phyloP scores from a whole-genome alignment of 768 basidiomycete species.

The Gymnopilus junonius region DNA sequence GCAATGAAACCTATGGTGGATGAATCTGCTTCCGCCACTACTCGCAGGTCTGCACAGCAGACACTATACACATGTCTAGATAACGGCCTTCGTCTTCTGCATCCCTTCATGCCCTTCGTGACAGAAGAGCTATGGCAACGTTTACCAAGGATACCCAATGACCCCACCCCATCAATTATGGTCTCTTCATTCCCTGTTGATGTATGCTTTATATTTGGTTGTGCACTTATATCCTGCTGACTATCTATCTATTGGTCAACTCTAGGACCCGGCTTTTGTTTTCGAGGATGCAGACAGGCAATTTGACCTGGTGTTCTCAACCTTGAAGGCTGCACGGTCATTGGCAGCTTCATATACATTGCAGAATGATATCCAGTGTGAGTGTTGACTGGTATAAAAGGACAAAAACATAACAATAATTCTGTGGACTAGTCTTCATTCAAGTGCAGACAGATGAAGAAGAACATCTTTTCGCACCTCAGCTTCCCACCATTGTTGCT shows the following conservation, averaged over 20 bases:
- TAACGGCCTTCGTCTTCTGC: slow-evolving; percentile 84
- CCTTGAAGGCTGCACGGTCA: slow-evolving; percentile 80
- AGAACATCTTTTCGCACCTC: slow-evolving; percentile 69
- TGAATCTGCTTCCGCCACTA: slow-evolving; percentile 61
- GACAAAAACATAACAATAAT: slow-evolving; percentile 3
- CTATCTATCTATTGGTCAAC: background rate
- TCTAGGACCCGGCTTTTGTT: slow-evolving; percentile 61
- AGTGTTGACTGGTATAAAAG: slow-evolving; percentile 22
- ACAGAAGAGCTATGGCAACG: slow-evolving; percentile 99
- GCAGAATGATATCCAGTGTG: slow-evolving; percentile 83
- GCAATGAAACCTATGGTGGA: slow-evolving; percentile 99
- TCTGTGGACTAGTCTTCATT: slow-evolving; percentile 67
- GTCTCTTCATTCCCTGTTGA: slow-evolving; percentile 79
- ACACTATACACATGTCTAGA: slow-evolving; percentile 96
- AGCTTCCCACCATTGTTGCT: slow-evolving; percentile 74
- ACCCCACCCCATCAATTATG: slow-evolving; percentile 88
- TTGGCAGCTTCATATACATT: slow-evolving; percentile 90
- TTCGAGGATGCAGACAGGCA: slow-evolving; percentile 78
- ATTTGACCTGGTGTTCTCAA: slow-evolving; percentile 86
- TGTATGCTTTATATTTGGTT: slow-evolving; percentile 49
- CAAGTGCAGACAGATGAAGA: slow-evolving; percentile 69
- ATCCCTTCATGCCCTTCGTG: slow-evolving; percentile 99
- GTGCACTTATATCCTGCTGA: background rate
- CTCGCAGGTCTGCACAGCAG: slow-evolving; percentile 86
- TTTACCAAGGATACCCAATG: slow-evolving; percentile 82